Conservation (phyloP, 2,329 filamentous ascomycete genomes). For the Pseudogymnoascus sp. region DNA sequence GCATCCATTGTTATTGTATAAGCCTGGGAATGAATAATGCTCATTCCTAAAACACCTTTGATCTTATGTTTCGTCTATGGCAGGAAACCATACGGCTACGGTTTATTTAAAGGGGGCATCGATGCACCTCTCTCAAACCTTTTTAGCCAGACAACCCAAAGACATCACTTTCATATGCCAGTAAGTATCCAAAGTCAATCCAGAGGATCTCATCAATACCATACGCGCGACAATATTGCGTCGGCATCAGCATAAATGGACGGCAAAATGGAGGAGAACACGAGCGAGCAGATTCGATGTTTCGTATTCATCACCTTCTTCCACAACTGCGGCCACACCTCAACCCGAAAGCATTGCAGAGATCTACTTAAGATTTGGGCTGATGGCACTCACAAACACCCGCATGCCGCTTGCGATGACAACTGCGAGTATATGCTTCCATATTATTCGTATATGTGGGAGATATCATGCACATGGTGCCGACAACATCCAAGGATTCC, state of each 20-base stretch:
- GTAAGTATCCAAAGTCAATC: background rate
- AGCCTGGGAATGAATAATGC: background rate
- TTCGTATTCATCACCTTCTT: slow-evolving; percentile 3
- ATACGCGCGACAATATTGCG: background rate
- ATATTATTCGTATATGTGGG: background rate
- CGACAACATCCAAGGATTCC: background rate
- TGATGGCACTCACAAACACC: background rate
- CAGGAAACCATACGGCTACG: background rate
- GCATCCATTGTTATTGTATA: background rate
- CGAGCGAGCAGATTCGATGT: background rate
- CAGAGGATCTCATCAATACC: background rate
- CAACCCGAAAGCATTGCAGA: background rate
- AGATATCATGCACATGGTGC: background rate
- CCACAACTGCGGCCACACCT: background rate
- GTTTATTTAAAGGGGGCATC: background rate
- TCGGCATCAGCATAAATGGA: no score
- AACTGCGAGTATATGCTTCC: background rate
- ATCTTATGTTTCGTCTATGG: background rate
- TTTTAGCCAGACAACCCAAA: background rate
- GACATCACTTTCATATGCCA: background rate
- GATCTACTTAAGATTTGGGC: background rate
- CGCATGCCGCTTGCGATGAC: background rate
- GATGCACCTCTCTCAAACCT: background rate
- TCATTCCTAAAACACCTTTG: background rate
- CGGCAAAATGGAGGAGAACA: background rate